Evolutionary conservation across 1,284 basidiomycete species (phyloP), one percentile per base, ranked within the genome.

Genomic region (Omphalotus olearius): DNA sequence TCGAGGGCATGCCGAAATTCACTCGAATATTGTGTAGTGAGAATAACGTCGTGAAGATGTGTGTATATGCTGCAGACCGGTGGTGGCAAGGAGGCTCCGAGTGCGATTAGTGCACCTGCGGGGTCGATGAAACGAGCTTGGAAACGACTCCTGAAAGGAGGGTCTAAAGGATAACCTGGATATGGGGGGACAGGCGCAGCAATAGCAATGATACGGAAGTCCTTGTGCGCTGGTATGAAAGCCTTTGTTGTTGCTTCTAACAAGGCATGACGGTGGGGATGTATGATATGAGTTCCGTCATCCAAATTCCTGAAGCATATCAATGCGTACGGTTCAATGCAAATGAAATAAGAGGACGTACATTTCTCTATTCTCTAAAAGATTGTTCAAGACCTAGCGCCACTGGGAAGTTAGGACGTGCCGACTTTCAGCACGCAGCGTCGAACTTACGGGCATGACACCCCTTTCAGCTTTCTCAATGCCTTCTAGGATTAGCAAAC

Each of bases 281-380:
- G 82, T 23, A 85, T 74, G 41, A 85, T 82, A 74, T 92, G 83
- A 57, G 88, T 82, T 23, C 82, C 82, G 51, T 85, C 82, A 56
- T 84, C 82, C 23, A 85, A 64, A 54, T 85, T 84, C 73, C 80
- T 83, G 54, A 25, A 18, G 25, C 40, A 38, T 6, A 41, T 6
- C 3, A 16, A 35, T 36, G 38, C 26, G 17, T 42, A 41, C 16
- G 16, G 20, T 46, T 48, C 16, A 20, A 18, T 17, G 11, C 37
- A 7, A 33, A 50, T 50, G n/a, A 18, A 20, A n/a, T 17, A 3
- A n/a, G 13, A 26, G 26, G 4, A 52, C 68, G 52, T 59, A 81
- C 80, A 85, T 82, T 66, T 85, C 82, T 35, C 82, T 70, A 62
- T 84, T 84, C 66, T 85, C 83, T 41, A 85, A 60, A 4, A 85